Conservation (phyloP, 2,329 filamentous ascomycete species). For the Beauveria scarabaeidicola region DNA sequence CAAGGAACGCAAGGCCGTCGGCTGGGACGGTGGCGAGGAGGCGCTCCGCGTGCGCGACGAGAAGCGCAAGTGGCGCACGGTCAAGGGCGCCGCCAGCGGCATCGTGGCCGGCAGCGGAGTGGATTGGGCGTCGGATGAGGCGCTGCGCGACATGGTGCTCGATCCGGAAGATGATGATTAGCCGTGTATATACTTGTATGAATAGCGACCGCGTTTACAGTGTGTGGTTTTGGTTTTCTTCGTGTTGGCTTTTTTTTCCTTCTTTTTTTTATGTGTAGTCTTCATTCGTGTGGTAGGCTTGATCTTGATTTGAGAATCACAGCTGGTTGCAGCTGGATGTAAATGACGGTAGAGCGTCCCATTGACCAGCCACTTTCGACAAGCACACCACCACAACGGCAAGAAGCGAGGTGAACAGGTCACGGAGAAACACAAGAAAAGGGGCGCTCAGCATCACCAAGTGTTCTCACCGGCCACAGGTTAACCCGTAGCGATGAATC, state of each 20-base stretch:
- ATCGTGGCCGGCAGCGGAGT: constrained; percentile 74
- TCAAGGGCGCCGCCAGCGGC: constrained; percentile 72
- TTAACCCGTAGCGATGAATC: no score
- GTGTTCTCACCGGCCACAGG: no score
- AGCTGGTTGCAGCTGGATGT: no score
- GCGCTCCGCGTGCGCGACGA: constrained; percentile 47
- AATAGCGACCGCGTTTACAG: background rate
- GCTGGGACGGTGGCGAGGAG: constrained; percentile 50
- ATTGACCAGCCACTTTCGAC: no score
- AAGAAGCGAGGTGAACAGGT: no score
- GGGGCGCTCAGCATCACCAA: no score
- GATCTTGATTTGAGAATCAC: no score
- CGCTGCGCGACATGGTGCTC: constrained; percentile 61
- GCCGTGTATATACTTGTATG: background rate
- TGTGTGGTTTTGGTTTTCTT: background rate
- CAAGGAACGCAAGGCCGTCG: constrained; percentile 42
- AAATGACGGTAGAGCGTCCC: no score
- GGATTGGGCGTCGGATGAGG: constrained; percentile 67
- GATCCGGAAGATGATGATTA: constrained; percentile 47
- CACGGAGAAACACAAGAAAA: no score
- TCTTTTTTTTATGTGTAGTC: background rate
- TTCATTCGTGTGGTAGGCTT: no score
- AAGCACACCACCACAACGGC: no score
- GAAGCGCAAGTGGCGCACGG: constrained; percentile 60
- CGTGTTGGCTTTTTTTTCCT: background rate